These are phyloP conservation scores for Pterula multifida DNA, from an alignment of 1,284 basidiomycete species.

Conservation along the genomic window DNA sequence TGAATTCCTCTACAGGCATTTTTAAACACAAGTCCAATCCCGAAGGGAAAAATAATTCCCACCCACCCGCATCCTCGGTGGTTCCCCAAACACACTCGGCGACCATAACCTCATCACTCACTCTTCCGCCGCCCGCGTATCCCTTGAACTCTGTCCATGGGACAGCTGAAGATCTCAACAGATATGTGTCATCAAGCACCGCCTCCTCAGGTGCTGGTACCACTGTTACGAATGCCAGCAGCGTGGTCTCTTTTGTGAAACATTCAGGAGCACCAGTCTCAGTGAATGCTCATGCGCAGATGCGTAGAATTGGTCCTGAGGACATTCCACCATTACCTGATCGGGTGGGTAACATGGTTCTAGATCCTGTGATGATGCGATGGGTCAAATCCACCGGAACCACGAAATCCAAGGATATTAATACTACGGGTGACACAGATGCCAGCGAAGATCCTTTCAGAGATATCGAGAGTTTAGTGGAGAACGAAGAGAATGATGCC, in stretches of 20 bases:
- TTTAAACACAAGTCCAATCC: neutral
- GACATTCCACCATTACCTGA: slow-evolving; percentile 69
- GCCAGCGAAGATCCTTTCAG: slow-evolving; percentile 78
- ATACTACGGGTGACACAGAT: slow-evolving; percentile 27
- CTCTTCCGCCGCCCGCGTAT: slow-evolving; percentile 24
- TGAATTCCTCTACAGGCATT: neutral
- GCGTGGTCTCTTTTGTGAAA: slow-evolving; percentile 59
- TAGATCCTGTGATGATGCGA: slow-evolving; percentile 66
- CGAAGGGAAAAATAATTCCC: neutral
- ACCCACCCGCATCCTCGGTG: neutral
- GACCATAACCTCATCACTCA: slow-evolving; percentile 9
- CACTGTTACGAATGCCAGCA: slow-evolving; percentile 43
- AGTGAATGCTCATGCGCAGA: slow-evolving; percentile 29
- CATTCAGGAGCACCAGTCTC: slow-evolving; percentile 50
- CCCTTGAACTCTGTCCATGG: slow-evolving; percentile 39
- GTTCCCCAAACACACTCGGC: neutral
- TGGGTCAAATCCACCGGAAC: slow-evolving; percentile 55
- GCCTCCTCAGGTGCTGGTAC: slow-evolving; percentile 65
- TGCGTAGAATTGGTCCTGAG: slow-evolving; percentile 67
- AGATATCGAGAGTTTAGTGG: slow-evolving; percentile 78
- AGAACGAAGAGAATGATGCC: slow-evolving; percentile 20
- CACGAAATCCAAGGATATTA: slow-evolving; percentile 22
- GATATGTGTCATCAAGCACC: slow-evolving; percentile 77
- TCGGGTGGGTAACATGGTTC: slow-evolving; percentile 77
- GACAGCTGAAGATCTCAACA: slow-evolving; percentile 64